Conservation (phyloP, 1,139 yeast species). For the Candida tropicalis region DNA sequence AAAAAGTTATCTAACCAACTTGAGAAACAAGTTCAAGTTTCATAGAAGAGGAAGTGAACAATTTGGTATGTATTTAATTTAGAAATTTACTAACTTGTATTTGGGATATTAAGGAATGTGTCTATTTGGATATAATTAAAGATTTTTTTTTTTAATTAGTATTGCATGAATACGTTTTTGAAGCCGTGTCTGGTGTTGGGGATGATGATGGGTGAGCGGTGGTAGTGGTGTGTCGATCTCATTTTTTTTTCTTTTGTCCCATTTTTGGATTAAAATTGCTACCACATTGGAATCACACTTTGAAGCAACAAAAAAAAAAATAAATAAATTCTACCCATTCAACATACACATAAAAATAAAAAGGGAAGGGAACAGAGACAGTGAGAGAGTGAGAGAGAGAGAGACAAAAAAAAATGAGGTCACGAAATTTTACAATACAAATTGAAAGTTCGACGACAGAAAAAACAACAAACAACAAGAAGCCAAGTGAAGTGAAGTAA, state of each 20-base stretch:
- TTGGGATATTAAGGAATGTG: not conserved
- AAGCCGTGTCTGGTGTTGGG: too few species aligned
- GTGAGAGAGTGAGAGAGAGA: constrained; percentile 2
- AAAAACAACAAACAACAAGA: not conserved
- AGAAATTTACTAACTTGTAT: not conserved
- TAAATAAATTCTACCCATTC: not conserved
- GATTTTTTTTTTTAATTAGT: not conserved
- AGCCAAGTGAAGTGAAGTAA: too few species aligned
- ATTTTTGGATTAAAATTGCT: not conserved
- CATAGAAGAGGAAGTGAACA: constrained; percentile 32
- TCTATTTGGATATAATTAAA: too few species aligned
- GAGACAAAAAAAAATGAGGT: constrained; percentile 2
- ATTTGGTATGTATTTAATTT: constrained; percentile 38
- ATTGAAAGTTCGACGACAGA: constrained; percentile 3
- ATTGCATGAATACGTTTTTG: not conserved
- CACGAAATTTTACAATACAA: constrained; percentile 1
- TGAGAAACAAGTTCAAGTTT: constrained; percentile 18
- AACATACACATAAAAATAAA: too few species aligned
- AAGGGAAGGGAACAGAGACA: not conserved
- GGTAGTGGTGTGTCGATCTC: not conserved
- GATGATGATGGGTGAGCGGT: too few species aligned
- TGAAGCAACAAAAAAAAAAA: not conserved
- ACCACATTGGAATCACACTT: not conserved
- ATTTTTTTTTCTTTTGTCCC: not conserved
- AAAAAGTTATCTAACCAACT: constrained; percentile 29